Evolutionary conservation across 1,284 basidiomycete genomes (phyloP).

Genomic region (Ganoderma sp.): DNA sequence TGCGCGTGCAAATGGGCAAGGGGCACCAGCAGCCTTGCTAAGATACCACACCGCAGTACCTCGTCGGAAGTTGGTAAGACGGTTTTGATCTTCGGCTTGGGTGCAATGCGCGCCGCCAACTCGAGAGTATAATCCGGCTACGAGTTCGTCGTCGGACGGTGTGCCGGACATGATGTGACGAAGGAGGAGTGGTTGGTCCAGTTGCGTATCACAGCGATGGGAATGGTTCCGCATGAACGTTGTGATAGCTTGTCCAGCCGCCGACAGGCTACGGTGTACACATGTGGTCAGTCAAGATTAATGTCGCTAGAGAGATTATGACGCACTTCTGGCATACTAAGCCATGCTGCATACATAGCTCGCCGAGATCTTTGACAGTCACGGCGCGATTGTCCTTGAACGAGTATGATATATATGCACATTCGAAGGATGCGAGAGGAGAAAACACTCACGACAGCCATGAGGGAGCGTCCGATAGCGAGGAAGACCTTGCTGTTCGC

Average conservation of each 20-base stretch:
- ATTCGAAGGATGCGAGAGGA: conserved; percentile 10
- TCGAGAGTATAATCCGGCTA: conserved; percentile 71
- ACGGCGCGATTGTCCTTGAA: conserved; percentile 75
- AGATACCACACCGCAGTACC: conserved; percentile 83
- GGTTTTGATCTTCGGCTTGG: conserved; percentile 47
- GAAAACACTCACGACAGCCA: conserved; percentile 65
- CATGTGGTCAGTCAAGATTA: conserved; percentile 9
- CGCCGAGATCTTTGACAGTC: conserved; percentile 82
- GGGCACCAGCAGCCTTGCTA: conserved; percentile 70
- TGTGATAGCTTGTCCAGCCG: conserved; percentile 78
- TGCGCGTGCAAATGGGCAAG: conserved; percentile 72
- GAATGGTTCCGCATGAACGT: conserved; percentile 77
- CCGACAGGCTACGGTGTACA: conserved; percentile 58
- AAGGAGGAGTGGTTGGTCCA: conserved; percentile 74
- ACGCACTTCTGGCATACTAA: conserved; percentile 76
- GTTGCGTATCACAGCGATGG: conserved; percentile 68
- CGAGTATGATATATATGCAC: conserved; percentile 22
- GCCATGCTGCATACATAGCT: conserved; percentile 66
- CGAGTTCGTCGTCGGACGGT: conserved; percentile 68
- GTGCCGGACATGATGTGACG: conserved; percentile 77
- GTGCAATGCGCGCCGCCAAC: conserved; percentile 67
- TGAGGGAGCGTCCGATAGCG: conserved; percentile 71
- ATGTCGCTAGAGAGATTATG: conserved; percentile 17
- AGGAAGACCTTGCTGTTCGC: conserved; percentile 70
- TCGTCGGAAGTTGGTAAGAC: conserved; percentile 74